These are phyloP conservation scores for Aspergillus versicolor DNA, from an alignment of 2,329 filamentous ascomycete genomes.

Conservation along the genomic window DNA sequence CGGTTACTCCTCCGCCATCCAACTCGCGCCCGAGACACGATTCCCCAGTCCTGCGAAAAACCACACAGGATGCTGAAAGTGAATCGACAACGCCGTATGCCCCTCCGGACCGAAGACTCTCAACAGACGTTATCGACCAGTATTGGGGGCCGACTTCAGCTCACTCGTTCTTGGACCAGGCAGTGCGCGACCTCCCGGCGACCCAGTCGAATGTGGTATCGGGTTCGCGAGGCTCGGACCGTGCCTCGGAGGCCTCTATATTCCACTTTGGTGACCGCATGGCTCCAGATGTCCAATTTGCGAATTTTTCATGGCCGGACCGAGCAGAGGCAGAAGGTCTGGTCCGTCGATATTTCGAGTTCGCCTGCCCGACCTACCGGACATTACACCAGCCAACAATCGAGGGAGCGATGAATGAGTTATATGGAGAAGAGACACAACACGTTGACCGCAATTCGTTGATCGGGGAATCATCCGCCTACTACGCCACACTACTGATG, in stretches of 20 bases:
- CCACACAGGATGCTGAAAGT: background rate
- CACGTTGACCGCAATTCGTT: background rate
- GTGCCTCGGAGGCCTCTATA: slow-evolving; percentile 14
- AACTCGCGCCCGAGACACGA: background rate
- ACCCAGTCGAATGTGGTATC: slow-evolving; percentile 12
- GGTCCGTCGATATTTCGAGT: slow-evolving; percentile 25
- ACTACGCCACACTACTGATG: slow-evolving; percentile 19
- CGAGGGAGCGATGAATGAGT: slow-evolving; percentile 11
- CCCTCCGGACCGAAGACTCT: background rate
- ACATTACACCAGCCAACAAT: slow-evolving; percentile 24
- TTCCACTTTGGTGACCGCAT: slow-evolving; percentile 23
- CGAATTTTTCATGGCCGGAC: slow-evolving; percentile 21
- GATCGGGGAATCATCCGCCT: background rate
- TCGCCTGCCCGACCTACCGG: slow-evolving; percentile 24
- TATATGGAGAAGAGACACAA: slow-evolving; percentile 10
- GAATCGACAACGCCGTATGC: background rate
- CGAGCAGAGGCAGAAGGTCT: slow-evolving; percentile 11
- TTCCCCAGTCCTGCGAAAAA: background rate
- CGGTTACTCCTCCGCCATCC: slow-evolving; percentile 20
- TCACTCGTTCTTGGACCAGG: slow-evolving; percentile 24
- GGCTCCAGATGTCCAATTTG: slow-evolving; percentile 7
- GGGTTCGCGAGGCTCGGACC: background rate
- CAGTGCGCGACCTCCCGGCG: slow-evolving; percentile 18
- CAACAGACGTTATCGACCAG: slow-evolving; percentile 17
- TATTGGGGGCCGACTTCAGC: slow-evolving; percentile 26